Evolutionary conservation across 495 filamentous ascomycete species (phyloP).

Genomic region (Hypomontagnella submonticulosa): DNA sequence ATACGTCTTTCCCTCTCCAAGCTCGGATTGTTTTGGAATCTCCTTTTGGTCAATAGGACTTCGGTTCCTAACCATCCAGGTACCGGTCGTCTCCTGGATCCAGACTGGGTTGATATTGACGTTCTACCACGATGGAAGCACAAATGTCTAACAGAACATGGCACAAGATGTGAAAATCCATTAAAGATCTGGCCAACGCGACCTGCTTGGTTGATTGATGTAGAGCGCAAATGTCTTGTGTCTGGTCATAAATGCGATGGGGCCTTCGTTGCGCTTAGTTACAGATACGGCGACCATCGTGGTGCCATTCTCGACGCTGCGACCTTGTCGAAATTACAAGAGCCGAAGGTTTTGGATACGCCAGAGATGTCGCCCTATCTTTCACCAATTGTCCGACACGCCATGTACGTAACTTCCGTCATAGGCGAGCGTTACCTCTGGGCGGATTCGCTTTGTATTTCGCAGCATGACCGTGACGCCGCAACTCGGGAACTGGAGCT

Average conservation of each 20-base stretch:
- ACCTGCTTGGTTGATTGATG: conserved; percentile 34
- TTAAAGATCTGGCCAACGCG: conserved; percentile 20
- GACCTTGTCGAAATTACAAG: too few relatives aligned
- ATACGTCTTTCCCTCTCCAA: too few relatives aligned
- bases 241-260: conserved; percentile 8
- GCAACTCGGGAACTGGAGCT: conserved; percentile 6
- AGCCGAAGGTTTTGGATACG: not conserved
- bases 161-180: conserved; percentile 30
- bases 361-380: not conserved
- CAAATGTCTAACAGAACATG: conserved; percentile 16
- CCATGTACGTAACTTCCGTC: conserved; percentile 21
- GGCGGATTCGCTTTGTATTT: conserved; percentile 37
- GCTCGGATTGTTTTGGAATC: too few relatives aligned
- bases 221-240: conserved; percentile 22
- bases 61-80: too few relatives aligned
- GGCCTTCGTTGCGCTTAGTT: conserved; percentile 35
- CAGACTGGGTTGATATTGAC: conserved; percentile 31
- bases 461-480: conserved; percentile 25
- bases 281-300: conserved; percentile 25
- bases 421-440: conserved; percentile 40
- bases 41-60: too few relatives aligned
- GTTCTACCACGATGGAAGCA: conserved; percentile 28
- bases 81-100: too few relatives aligned
- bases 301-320: not conserved
- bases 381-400: conserved; percentile 29